Evolutionary conservation across 305 asterid genomes (phyloP), one percentile per base, ranked within the genome.

Genomic region (Plantago coronopus): DNA sequence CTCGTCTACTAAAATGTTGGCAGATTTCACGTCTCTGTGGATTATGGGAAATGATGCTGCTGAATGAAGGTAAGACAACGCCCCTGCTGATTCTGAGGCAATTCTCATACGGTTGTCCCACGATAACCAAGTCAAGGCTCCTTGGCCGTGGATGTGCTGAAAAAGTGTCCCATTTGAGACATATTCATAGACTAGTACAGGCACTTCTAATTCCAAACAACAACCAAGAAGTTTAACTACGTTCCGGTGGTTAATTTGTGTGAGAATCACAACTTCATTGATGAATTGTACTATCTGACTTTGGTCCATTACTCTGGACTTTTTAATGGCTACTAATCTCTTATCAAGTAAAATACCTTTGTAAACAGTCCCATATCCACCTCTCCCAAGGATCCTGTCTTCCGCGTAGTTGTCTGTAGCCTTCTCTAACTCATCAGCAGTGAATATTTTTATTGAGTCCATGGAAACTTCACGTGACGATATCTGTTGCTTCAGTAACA

Each of bases 1-100:
- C 0, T 81, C 81, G 13, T 87, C 95, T 0, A 87, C 14, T 23
- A 87, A 57, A 53, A 87, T 84, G 59, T 87, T 87, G 21, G 91
- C 80, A 0, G 94, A 87, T 42, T 87, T 87, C 0, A 87, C 88
- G 49, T 87, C 95, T 58, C n/a, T n/a, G n/a, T n/a, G n/a, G n/a
- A n/a, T n/a, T n/a, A n/a, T n/a, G n/a, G n/a, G n/a, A n/a, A n/a
- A 93, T 66, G 60, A 12, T 3, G 95, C 81, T 6, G 88, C 85
- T 11, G 91, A 86, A 57, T 86, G 95, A 38, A 86, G 91, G 55
- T 86, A 86, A 13, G 88, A 58, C 14, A 83, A 68, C 0, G 95
- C 86, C 0, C 83, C 84, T 0, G 88, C 88, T 0, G 85, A 75
- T 59, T 86, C 95, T 2, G 76, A 17, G 0, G 91, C 88, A 37